Evolutionary conservation across 345 rosid species (phyloP), one percentile per base, ranked within the genome.

Genomic region (Heritiera fomes): DNA sequence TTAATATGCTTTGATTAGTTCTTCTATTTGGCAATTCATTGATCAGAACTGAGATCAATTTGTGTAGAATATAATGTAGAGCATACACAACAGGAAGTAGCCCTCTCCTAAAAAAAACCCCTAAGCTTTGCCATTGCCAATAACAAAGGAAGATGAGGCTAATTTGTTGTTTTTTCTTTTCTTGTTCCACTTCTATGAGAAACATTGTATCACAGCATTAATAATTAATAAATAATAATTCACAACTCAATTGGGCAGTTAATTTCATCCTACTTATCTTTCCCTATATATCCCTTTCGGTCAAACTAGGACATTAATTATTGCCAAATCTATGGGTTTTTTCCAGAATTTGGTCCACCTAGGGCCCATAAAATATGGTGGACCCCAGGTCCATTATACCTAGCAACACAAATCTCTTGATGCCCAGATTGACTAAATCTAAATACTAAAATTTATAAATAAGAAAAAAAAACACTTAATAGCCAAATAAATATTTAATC

Each of bases 81-180:
- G 15, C 46, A 77, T 75, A 73, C 20, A 49, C 8, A 50, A 71
- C 58, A 76, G 17, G 52, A 77, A 80, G 75, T 59, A 82, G 93
- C 91, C 91, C 94, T 89, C 93, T 88, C 93, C 89, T 76, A 7
- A 47, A 11, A 41, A n/a, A n/a, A 7, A n/a, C 13, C 3, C 76
- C 76, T 70, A 63, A 60, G 55, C 75, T 78, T 46, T 68, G 85
- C 60, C 67, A 71, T 66, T 58, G 38, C 38, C 38, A 34, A 34
- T 34, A 34, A 75, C 23, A 18, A 59, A 59, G 63, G 63, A 59
- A 20, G 30, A 59, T 59, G 63, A 20, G 63, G 63, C 63, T 59
- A 20, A 8, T 23, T 59, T 59, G 20, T 59, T 59, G 8, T 34
- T 56, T 56, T 20, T 59, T 41, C 18, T 8, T 64, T 14, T 64